phyloP scores from a whole-genome alignment of 176 grass and related monocot genomes.

The Carex kokanica region DNA sequence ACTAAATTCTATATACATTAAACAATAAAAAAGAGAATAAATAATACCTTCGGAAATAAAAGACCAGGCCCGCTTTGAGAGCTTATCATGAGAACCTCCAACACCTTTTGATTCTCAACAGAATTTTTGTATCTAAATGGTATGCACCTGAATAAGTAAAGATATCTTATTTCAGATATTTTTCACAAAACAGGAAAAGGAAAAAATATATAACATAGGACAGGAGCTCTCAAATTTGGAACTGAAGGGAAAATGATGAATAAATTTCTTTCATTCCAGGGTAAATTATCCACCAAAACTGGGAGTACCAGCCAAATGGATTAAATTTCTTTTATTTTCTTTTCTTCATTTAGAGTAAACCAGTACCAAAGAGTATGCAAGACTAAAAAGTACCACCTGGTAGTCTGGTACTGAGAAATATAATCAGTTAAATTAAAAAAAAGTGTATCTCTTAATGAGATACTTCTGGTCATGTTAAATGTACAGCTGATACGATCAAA shows the following conservation, averaged over 20 bases:
- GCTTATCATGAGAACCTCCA: slow-evolving; percentile 99
- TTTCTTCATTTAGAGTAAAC: not conserved
- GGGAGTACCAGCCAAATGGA: not conserved
- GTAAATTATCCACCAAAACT: not conserved
- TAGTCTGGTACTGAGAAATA: not conserved
- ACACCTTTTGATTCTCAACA: slow-evolving; percentile 42
- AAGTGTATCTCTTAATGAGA: not conserved
- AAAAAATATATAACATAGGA: not conserved
- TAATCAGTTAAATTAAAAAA: not conserved
- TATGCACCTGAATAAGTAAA: slow-evolving; percentile 65
- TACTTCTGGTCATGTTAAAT: not conserved
- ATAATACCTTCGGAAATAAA: slow-evolving; percentile 87
- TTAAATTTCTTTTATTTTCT: not conserved
- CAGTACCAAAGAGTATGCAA: not conserved
- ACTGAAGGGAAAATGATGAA: not conserved
- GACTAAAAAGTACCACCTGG: not conserved
- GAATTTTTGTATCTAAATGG: slow-evolving; percentile 71
- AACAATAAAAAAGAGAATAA: not conserved
- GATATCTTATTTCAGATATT: slow-evolving; percentile 3
- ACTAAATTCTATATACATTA: not conserved
- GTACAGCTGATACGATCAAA: not conserved
- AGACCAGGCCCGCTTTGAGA: slow-evolving; percentile 90
- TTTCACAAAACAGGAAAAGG: not conserved
- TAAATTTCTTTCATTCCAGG: not conserved
- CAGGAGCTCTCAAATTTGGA: not conserved